These are phyloP conservation scores for Biscogniauxia marginata DNA, from an alignment of 2,329 filamentous ascomycete species.

Conservation along the genomic window DNA sequence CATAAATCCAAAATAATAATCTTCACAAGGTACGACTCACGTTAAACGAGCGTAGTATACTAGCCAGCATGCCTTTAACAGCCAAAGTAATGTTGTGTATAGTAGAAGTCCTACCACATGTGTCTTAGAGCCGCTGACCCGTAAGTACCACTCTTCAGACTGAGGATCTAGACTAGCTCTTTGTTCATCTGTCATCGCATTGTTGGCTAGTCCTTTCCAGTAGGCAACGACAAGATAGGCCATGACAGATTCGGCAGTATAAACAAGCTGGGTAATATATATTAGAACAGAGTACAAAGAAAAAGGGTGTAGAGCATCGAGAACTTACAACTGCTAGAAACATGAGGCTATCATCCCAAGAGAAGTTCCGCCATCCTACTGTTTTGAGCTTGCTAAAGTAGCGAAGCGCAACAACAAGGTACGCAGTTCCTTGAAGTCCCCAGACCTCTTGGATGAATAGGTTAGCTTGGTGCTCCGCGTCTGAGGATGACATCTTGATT, in stretches of 20 bases:
- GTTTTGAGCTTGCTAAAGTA: constrained; percentile 21
- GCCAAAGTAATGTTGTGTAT: constrained; percentile 26
- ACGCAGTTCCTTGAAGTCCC: constrained; percentile 25
- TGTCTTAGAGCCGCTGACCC: constrained; percentile 25
- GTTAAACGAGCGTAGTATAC: constrained; percentile 26
- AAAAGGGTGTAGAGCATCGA: background rate
- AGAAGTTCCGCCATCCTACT: constrained; percentile 18
- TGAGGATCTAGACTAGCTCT: constrained; percentile 16
- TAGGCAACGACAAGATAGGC: constrained; percentile 24
- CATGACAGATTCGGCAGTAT: constrained; percentile 26
- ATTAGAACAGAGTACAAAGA: background rate
- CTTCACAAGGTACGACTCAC: constrained; percentile 10
- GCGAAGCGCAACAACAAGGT: constrained; percentile 21
- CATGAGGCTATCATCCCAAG: constrained; percentile 26
- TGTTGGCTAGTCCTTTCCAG: constrained; percentile 28
- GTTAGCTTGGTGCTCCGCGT: background rate
- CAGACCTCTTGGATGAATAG: constrained; percentile 26
- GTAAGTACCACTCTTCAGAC: constrained; percentile 18
- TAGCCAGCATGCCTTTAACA: constrained; percentile 26
- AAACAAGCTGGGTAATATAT: constrained; percentile 15
- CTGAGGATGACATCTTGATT: constrained; percentile 10
- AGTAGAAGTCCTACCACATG: constrained; percentile 24
- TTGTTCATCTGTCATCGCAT: constrained; percentile 22
- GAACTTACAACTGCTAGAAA: constrained; percentile 20
- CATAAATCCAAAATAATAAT: background rate